Evolutionary conservation across 352 stramenopile genomes (phyloP), one percentile per base, ranked within the genome.

Genomic region (Phytophthora macrochlamydospora): DNA sequence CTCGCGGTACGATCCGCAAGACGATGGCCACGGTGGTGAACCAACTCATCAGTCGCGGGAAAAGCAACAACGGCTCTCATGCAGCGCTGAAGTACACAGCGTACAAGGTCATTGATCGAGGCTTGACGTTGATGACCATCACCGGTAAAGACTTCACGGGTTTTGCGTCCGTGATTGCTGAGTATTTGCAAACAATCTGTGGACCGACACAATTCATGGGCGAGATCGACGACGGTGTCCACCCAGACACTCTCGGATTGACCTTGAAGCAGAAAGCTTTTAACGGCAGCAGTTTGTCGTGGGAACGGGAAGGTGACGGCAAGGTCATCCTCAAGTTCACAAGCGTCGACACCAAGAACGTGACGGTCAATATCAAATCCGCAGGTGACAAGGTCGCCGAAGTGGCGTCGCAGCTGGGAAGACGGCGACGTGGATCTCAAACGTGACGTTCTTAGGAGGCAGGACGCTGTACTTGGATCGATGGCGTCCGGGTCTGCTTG

Each of bases 1-100:
- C 45, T 13, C 45, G 45, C 45, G 45, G 31, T 24, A 51, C 45
- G 45, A 11, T 51, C 14, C 45, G 45, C 45, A 51, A 51, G 45
- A 51, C 45, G 14, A 32, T 31, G 14, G 9, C 6, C 35, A 11
- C 9, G 0, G 9, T 40, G 0, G 35, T 40, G 35, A 11, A 40
- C 35, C 6, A 40, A 6, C 9, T 40, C 6, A 40, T 40, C 35
- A 11, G 9, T 11, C 9, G 6, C 35, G 35, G 35, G 6, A 40
- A 40, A 11, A 40, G 35, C 35, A 11, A 40, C 35, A 40, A 40
- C 35, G 35, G 35, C 35, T 40, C 6, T 11, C 35, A 40, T 0
- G 35, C 35, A 40, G 35, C 35, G 35, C 9, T 40, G 35, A 11
- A 11, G 35, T 40, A 6, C 6, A 40, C 35, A 40, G 9, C 18